Percentiles rank a stretch among this genome's conserved stretches.
Evolutionary conservation across 2,329 filamentous ascomycete species (phyloP).

Genomic region (Aspergillus persii): DNA sequence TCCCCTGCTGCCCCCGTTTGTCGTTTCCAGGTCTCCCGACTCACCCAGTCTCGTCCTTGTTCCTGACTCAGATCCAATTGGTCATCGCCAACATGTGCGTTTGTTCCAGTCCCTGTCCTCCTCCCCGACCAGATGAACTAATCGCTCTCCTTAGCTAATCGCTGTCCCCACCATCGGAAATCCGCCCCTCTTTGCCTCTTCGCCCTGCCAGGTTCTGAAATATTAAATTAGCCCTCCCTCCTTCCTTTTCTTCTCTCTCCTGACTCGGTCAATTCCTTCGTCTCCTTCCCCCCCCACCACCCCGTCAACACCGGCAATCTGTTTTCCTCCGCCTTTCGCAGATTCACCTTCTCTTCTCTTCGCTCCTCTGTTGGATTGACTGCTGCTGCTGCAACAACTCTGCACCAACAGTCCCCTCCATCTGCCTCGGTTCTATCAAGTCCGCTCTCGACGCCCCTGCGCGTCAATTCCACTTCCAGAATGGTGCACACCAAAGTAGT

Average conservation of each 20-base stretch:
- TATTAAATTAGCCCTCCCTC: constrained; percentile 1
- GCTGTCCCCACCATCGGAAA: constrained; percentile 14
- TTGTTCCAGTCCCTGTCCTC: neutral
- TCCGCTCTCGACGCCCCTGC: constrained; percentile 38
- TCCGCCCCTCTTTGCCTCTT: constrained; percentile 17
- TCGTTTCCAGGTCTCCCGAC: neutral
- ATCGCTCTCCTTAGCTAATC: constrained; percentile 19
- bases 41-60: neutral
- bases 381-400: constrained; percentile 67
- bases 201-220: neutral
- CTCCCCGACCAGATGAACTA: neutral
- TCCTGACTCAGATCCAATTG: neutral
- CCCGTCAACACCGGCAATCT: constrained; percentile 66
- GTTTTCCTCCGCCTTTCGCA: constrained; percentile 81
- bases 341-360: constrained; percentile 60
- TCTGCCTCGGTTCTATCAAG: constrained; percentile 35
- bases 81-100: neutral
- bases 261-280: constrained; percentile 8
- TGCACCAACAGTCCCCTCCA: constrained; percentile 58
- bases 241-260: constrained; percentile 13
- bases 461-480: constrained; percentile 44
- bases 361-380: constrained; percentile 71
- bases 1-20: neutral
- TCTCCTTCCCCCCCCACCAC: constrained; percentile 6
- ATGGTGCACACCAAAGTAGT: constrained; percentile 94